Conservation (phyloP, 768 basidiomycete genomes). For the Podaxis rugospora region DNA sequence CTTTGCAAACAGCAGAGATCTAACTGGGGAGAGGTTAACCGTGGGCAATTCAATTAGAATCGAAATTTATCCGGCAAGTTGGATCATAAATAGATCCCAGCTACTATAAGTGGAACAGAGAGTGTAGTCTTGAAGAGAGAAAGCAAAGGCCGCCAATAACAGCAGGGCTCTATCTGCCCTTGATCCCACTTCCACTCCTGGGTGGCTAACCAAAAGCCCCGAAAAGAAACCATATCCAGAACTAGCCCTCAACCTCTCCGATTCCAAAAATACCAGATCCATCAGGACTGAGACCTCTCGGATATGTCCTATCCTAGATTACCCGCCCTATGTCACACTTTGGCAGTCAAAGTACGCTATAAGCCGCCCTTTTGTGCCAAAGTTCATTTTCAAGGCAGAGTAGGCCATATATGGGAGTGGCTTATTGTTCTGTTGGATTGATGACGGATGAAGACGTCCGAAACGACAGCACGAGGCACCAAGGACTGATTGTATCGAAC, state of each 20-base stretch:
- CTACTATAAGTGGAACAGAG: not conserved
- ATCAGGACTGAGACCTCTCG: conserved; percentile 9
- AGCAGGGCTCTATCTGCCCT: conserved; percentile 4
- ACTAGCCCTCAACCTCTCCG: not conserved
- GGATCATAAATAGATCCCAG: not conserved
- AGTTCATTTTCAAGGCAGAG: not conserved
- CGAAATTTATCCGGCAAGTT: not conserved
- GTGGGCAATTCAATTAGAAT: not conserved
- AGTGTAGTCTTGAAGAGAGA: not conserved
- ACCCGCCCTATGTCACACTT: conserved; percentile 10
- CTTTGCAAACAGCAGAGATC: not conserved
- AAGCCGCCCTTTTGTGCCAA: not conserved
- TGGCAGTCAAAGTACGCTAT: not conserved
- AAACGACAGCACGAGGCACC: conserved; percentile 8
- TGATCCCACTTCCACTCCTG: not conserved
- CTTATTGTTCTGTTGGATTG: conserved; percentile 9
- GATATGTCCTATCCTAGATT: not conserved
- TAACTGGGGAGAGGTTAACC: not conserved
- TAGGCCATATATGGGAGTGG: not conserved
- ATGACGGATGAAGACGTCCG: conserved; percentile 9
- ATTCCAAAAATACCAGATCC: conserved; percentile 11
- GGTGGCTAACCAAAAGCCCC: conserved; percentile 2
- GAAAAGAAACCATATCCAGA: conserved; percentile 1
- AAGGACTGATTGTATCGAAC: conserved; percentile 7
- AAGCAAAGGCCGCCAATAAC: not conserved